A percentile compares a stretch with the other conserved stretches of the same genome.
These are phyloP conservation scores for Punctularia strigosozonata DNA, from an alignment of 768 basidiomycete genomes.

Conservation along the genomic window DNA sequence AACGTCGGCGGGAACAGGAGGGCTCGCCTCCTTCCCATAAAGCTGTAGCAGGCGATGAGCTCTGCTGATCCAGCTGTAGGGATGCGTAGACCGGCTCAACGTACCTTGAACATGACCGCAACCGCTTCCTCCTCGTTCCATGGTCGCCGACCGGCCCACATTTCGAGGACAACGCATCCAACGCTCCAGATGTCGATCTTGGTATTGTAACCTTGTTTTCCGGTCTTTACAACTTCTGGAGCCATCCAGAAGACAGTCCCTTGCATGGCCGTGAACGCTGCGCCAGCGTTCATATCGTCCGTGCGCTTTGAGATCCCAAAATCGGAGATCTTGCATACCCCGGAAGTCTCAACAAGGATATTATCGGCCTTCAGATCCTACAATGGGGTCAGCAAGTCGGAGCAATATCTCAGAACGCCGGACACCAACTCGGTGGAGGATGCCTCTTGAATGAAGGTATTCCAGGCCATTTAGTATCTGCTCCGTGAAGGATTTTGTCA, in stretches of 20 bases:
- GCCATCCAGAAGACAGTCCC: constrained; percentile 99
- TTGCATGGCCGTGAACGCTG: constrained; percentile 89
- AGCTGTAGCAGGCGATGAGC: constrained; percentile 33
- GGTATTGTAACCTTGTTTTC: constrained; percentile 86
- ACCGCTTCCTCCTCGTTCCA: constrained; percentile 88
- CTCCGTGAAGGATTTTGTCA: constrained; percentile 83
- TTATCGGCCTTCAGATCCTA: constrained; percentile 98
- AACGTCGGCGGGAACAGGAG: constrained; percentile 83
- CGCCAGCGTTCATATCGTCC: constrained; percentile 71
- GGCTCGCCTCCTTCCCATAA: constrained; percentile 73
- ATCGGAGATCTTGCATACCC: constrained; percentile 94
- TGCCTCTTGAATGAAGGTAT: constrained; percentile 85
- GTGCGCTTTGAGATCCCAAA: constrained; percentile 98
- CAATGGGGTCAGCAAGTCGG: constrained; percentile 3
- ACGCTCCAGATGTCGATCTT: constrained; percentile 99
- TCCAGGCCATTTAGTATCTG: constrained; percentile 89
- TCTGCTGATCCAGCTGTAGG: not conserved
- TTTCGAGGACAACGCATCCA: constrained; percentile 96
- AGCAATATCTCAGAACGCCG: not conserved
- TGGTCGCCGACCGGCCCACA: constrained; percentile 95
- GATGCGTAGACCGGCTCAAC: constrained; percentile 9
- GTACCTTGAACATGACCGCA: constrained; percentile 89
- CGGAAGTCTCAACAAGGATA: constrained; percentile 87
- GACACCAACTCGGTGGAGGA: constrained; percentile 73
- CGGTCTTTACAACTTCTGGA: constrained; percentile 82